Percentiles rank a stretch among this genome's conserved stretches.
phyloP scores from a whole-genome alignment of 305 asterid species.

The Andrographis paniculata region DNA sequence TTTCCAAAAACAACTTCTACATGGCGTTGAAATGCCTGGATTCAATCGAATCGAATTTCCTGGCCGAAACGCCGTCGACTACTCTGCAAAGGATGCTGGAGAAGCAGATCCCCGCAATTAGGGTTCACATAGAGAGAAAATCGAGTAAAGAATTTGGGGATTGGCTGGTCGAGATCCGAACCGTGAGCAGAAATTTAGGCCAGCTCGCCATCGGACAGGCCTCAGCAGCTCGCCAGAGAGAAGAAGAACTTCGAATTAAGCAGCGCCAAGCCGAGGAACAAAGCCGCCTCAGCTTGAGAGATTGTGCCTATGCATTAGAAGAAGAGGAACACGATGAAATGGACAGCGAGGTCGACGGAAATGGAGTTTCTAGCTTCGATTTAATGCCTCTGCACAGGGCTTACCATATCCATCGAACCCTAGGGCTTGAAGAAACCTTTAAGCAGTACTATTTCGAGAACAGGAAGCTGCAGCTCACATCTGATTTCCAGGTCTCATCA shows the following conservation, averaged over 20 bases:
- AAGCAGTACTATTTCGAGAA: slow-evolving; percentile 88
- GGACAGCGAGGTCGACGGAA: slow-evolving; percentile 39
- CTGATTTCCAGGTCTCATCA: slow-evolving; percentile 96
- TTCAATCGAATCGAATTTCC: slow-evolving; percentile 51
- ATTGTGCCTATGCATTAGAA: slow-evolving; percentile 77
- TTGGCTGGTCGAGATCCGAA: slow-evolving; percentile 93
- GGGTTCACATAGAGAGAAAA: slow-evolving; percentile 64
- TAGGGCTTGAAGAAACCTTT: slow-evolving; percentile 77
- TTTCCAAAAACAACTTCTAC: slow-evolving; percentile 52
- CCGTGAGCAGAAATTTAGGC: slow-evolving; percentile 75
- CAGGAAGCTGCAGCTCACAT: slow-evolving; percentile 84
- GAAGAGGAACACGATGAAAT: slow-evolving; percentile 66
- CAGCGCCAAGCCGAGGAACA: slow-evolving; percentile 99
- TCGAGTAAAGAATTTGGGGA: slow-evolving; percentile 85
- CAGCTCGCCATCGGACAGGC: slow-evolving; percentile 97
- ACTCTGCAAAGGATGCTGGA: slow-evolving; percentile 73
- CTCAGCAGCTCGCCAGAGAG: slow-evolving; percentile 89
- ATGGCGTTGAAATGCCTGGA: slow-evolving; percentile 88
- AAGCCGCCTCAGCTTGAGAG: slow-evolving; percentile 79
- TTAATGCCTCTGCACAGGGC: slow-evolving; percentile 82
- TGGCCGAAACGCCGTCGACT: slow-evolving; percentile 53
- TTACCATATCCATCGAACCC: slow-evolving; percentile 79
- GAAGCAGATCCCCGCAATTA: slow-evolving; percentile 89
- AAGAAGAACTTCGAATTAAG: slow-evolving; percentile 80
- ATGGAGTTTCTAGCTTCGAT: slow-evolving; percentile 60